A percentile compares a stretch with the other conserved stretches of the same genome.
Evolutionary conservation across 805 yeast species (phyloP).

Genomic region (Schwanniomyces pseudopolymorphus): DNA sequence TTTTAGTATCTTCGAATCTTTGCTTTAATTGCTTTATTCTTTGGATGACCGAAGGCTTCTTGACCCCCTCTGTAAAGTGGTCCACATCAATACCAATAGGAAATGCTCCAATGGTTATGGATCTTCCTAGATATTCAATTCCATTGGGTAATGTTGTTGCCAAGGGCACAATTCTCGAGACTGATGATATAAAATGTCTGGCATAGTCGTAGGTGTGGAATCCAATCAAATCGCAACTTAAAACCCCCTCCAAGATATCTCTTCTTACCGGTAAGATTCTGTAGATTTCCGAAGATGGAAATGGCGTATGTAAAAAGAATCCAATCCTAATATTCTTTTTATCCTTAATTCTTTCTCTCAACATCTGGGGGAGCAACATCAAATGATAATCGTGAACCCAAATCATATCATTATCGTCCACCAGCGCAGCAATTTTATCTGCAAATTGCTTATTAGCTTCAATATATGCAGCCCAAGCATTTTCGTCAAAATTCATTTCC

Average conservation of each 20-base stretch:
- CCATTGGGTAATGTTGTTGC: slow-evolving; percentile 90
- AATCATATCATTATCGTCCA: slow-evolving; percentile 79
- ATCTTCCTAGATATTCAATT: slow-evolving; percentile 70
- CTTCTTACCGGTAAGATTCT: slow-evolving; percentile 93
- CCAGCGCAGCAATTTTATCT: slow-evolving; percentile 62
- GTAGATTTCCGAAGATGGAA: slow-evolving; percentile 96
- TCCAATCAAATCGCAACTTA: slow-evolving; percentile 92
- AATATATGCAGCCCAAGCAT: slow-evolving; percentile 96
- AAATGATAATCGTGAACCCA: slow-evolving; percentile 99
- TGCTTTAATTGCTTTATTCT: slow-evolving; percentile 62
- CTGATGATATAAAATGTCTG: slow-evolving; percentile 89
- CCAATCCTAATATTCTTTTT: slow-evolving; percentile 72
- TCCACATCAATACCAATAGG: slow-evolving; percentile 99
- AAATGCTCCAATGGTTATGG: slow-evolving; percentile 89
- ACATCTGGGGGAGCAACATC: slow-evolving; percentile 90
- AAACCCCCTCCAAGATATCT: slow-evolving; percentile 87
- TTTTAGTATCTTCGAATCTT: slow-evolving; percentile 73
- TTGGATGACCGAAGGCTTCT: slow-evolving; percentile 57
- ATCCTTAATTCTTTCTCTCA: slow-evolving; percentile 59
- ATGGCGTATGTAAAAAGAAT: slow-evolving; percentile 95
- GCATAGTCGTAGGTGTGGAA: slow-evolving; percentile 99
- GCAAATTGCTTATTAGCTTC: slow-evolving; percentile 89
- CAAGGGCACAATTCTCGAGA: slow-evolving; percentile 71
- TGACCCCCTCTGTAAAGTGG: slow-evolving; percentile 78
- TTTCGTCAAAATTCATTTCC: slow-evolving; percentile 96